Evolutionary conservation across 352 stramenopile genomes (phyloP).

Genomic region (Pythium pyrilobum): DNA sequence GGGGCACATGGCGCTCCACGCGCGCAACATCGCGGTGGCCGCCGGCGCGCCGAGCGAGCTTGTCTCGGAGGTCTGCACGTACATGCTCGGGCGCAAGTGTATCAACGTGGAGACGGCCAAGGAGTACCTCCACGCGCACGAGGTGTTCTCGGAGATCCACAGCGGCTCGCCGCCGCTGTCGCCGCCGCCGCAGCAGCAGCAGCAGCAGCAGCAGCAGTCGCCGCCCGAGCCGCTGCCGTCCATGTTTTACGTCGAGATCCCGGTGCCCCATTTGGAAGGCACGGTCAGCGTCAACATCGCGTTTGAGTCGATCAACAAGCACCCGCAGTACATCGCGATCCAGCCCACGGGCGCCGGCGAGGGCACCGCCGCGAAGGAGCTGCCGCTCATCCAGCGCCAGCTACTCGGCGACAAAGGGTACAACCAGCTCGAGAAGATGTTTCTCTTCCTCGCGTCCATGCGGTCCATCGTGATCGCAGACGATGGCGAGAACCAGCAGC

Average conservation of each 20-base stretch:
- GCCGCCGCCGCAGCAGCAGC: constrained; percentile 10
- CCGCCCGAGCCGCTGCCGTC: constrained; percentile 38
- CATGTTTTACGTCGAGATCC: constrained; percentile 85
- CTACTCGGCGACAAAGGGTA: constrained; percentile 84
- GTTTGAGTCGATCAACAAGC: constrained; percentile 73
- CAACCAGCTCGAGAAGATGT: constrained; percentile 85
- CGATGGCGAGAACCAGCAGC: background rate
- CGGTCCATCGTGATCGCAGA: constrained; percentile 62
- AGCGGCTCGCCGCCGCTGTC: constrained; percentile 38
- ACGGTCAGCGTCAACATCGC: constrained; percentile 80
- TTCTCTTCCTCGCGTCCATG: constrained; percentile 77
- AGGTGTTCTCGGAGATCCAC: constrained; percentile 71
- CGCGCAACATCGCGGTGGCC: constrained; percentile 82
- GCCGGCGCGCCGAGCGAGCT: constrained; percentile 69
- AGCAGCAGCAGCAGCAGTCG: background rate
- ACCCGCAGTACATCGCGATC: constrained; percentile 80
- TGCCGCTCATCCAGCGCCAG: constrained; percentile 56
- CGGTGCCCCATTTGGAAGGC: constrained; percentile 59
- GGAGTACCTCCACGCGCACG: constrained; percentile 77
- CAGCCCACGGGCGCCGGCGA: constrained; percentile 20
- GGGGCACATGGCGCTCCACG: constrained; percentile 84
- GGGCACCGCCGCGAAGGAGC: constrained; percentile 17
- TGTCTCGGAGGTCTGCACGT: constrained; percentile 80
- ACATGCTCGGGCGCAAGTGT: constrained; percentile 75
- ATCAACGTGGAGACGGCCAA: constrained; percentile 84